Evolutionary conservation across 306 rosid species (phyloP).

Genomic region (Trifolium dubium): DNA sequence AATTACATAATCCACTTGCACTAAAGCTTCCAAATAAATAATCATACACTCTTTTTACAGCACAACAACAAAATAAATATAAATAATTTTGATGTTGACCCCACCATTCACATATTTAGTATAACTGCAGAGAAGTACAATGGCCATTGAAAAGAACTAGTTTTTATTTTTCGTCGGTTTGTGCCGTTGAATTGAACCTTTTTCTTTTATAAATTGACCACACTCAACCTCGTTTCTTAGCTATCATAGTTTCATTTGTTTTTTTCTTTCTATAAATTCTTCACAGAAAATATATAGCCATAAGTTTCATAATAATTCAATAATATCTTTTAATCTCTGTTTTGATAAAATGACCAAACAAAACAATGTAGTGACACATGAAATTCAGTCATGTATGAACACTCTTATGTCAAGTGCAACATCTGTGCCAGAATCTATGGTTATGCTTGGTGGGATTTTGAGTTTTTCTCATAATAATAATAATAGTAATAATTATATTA

Average conservation of each 20-base stretch:
- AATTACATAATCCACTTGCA: neutral
- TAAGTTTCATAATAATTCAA: slow-evolving; percentile 8
- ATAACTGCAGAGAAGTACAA: slow-evolving; percentile 61
- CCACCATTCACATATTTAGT: slow-evolving; percentile 36
- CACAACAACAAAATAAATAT: neutral
- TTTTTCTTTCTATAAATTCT: slow-evolving; percentile 48
- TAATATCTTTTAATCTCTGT: slow-evolving; percentile 42
- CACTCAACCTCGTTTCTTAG: slow-evolving; percentile 14
- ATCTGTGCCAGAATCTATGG: slow-evolving; percentile 41
- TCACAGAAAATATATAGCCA: slow-evolving; percentile 40
- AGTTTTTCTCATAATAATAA: slow-evolving; percentile 43
- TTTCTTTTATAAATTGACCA: slow-evolving; percentile 57
- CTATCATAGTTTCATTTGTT: slow-evolving; percentile 3
- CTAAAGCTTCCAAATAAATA: neutral
- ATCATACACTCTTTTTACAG: neutral
- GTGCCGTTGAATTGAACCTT: slow-evolving; percentile 49
- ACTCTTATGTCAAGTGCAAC: slow-evolving; percentile 49
- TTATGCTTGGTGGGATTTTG: slow-evolving; percentile 48
- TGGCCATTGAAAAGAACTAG: slow-evolving; percentile 40
- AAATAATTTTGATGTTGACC: slow-evolving; percentile 31
- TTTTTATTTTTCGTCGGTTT: slow-evolving; percentile 56
- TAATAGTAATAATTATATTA: slow-evolving; percentile 52
- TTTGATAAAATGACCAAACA: slow-evolving; percentile 65
- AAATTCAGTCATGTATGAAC: slow-evolving; percentile 49
- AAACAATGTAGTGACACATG: slow-evolving; percentile 57